phyloP scores from a whole-genome alignment of 768 basidiomycete genomes.

The Suillus americanus region DNA sequence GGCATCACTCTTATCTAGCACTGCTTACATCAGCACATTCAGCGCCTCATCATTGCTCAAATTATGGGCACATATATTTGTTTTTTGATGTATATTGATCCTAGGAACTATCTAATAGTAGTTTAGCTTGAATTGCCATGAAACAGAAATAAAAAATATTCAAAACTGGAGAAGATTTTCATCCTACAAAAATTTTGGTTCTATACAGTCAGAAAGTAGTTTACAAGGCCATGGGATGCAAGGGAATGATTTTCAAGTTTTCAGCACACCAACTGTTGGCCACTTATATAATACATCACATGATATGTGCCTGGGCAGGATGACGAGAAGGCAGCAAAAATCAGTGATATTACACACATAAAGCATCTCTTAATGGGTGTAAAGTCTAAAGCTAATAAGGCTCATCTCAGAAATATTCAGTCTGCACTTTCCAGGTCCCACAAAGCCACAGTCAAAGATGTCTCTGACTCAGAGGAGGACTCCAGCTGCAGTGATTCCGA shows the following conservation, averaged over 20 bases:
- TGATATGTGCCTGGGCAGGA: background rate
- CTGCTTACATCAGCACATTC: too few relatives aligned
- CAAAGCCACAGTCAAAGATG: too few relatives aligned
- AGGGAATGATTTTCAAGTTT: background rate
- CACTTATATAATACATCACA: background rate
- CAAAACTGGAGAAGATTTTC: background rate
- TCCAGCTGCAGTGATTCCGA: too few relatives aligned
- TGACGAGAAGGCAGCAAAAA: background rate
- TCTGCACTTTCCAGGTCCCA: too few relatives aligned
- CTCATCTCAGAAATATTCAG: background rate
- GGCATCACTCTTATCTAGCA: too few relatives aligned
- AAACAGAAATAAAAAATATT: background rate
- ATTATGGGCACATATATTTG: conserved; percentile 23
- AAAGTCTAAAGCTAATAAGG: background rate
- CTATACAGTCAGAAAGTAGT: background rate
- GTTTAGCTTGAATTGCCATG: background rate
- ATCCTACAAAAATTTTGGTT: background rate
- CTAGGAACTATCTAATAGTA: background rate
- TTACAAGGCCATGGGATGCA: background rate
- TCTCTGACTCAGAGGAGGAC: too few relatives aligned
- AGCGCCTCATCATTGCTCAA: background rate
- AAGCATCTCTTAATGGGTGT: background rate
- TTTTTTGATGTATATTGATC: background rate
- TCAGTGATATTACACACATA: background rate
- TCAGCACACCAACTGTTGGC: background rate